Evolutionary conservation across 306 rosid species (phyloP), one percentile per base, ranked within the genome.

Genomic region (Quercus glauca): DNA sequence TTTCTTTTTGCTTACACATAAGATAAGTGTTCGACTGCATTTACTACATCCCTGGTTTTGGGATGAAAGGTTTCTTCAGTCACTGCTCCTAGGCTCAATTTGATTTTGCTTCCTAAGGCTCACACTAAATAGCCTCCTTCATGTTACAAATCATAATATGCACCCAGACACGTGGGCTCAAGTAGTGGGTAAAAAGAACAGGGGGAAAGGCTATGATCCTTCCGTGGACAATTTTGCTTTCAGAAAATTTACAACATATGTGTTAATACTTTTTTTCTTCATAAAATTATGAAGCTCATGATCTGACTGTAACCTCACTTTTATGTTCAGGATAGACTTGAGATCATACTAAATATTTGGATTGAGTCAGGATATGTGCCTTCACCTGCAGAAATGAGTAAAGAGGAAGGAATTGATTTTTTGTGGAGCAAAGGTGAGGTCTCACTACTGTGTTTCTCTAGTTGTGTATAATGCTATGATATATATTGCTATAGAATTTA

Each of bases 251-350:
- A 31, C 21, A 11, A 41, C 11, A 60, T 28, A 23, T 21, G 25
- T 21, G 31, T 63, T 18, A n/a, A 28, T 63, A 14, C 37, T 15
- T 28, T 26, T 60, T 4, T 9, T 51, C 41, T 10, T 56, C 11
- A 18, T 28, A 29, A 25, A n/a, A 64, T 23, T 23, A 13, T 35
- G 35, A 45, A 25, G 53, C 26, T 37, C 55, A 56, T 6, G 17
- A 0, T 57, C 70, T 74, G 37, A 69, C 3, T 11, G 9, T 28
- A 29, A 6, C n/a, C 5, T n/a, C 49, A 2, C 77, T 78, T 55
- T 74, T 81, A 28, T 82, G 81, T 77, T 78, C 89, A 94, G 98
- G 98, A 92, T 91, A 89, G 98, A 87, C 93, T 94, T 81, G 97
- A 92, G 89, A 88, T 91, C 78, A 81, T 92, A 82, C 81, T 92